A percentile compares a stretch with the other conserved stretches of the same genome.
Conservation (phyloP, 2,329 filamentous ascomycete species). For the Fusarium nisikadoi region DNA sequence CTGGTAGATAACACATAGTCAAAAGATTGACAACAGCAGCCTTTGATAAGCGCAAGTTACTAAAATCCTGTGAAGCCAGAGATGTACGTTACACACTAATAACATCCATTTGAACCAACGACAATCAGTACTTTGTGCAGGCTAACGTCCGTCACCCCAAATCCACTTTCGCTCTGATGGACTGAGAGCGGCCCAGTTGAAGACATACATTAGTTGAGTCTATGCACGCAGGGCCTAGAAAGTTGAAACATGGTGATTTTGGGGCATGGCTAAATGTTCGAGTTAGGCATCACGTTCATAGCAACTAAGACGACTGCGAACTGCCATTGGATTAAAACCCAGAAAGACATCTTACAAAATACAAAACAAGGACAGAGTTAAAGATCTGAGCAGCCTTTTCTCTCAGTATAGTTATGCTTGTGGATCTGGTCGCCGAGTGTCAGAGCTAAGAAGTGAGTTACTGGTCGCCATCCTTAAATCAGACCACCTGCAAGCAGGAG, state of each 20-base stretch:
- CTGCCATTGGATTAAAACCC: too few species aligned
- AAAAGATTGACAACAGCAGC: neutral
- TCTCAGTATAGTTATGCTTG: neutral
- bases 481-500: neutral
- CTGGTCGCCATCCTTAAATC: neutral
- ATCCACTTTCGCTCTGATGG: neutral
- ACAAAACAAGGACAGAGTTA: neutral
- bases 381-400: rapidly evolving
- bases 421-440: neutral
- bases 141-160: neutral
- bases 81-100: neutral
- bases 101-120: neutral
- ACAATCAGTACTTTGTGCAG: neutral
- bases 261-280: neutral
- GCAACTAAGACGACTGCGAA: neutral
- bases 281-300: neutral
- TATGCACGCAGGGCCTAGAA: neutral
- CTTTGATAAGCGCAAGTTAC: neutral
- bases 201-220: neutral
- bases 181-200: neutral
- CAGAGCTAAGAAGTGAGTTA: neutral
- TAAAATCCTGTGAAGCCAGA: neutral
- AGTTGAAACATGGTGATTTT: neutral
- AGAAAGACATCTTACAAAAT: rapidly evolving
- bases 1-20: neutral